Conservation (phyloP, 805 yeast species). For the Phaffomyces antillensis region DNA sequence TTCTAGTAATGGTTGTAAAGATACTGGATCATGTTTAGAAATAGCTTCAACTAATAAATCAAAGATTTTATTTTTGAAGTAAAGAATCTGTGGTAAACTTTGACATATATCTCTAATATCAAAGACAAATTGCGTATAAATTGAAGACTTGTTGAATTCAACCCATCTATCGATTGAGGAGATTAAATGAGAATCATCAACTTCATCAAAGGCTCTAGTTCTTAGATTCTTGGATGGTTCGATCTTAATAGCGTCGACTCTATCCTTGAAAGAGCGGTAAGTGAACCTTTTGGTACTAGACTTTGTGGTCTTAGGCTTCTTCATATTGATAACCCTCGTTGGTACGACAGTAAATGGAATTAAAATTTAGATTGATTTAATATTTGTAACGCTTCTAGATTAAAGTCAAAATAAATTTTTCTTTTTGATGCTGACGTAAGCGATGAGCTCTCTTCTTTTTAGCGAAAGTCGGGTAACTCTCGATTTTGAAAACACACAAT, state of each 20-base stretch:
- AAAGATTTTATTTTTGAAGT: constrained; percentile 60
- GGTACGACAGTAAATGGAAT: too few relatives aligned
- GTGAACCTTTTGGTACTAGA: constrained; percentile 47
- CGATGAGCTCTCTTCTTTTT: constrained; percentile 1
- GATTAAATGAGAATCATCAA: constrained; percentile 70
- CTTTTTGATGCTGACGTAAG: constrained; percentile 1
- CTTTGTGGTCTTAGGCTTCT: constrained; percentile 33
- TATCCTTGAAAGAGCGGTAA: constrained; percentile 72
- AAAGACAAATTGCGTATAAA: constrained; percentile 56
- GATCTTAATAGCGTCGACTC: constrained; percentile 76
- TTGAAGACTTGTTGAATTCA: constrained; percentile 73
- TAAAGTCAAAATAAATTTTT: not conserved
- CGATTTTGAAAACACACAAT: not conserved
- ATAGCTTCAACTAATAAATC: constrained; percentile 41
- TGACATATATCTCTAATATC: constrained; percentile 48
- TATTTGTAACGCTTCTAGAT: not conserved
- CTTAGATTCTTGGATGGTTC: constrained; percentile 59
- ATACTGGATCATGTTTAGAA: constrained; percentile 51
- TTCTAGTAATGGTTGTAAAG: constrained; percentile 79
- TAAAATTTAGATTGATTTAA: too few relatives aligned
- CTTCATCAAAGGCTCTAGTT: constrained; percentile 60
- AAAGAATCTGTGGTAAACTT: constrained; percentile 74
- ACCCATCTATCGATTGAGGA: constrained; percentile 81
- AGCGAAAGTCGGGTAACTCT: constrained; percentile 2
- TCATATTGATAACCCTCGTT: too few relatives aligned